Conservation (phyloP, 139 green algal genomes). For the Chlorella sp. region DNA sequence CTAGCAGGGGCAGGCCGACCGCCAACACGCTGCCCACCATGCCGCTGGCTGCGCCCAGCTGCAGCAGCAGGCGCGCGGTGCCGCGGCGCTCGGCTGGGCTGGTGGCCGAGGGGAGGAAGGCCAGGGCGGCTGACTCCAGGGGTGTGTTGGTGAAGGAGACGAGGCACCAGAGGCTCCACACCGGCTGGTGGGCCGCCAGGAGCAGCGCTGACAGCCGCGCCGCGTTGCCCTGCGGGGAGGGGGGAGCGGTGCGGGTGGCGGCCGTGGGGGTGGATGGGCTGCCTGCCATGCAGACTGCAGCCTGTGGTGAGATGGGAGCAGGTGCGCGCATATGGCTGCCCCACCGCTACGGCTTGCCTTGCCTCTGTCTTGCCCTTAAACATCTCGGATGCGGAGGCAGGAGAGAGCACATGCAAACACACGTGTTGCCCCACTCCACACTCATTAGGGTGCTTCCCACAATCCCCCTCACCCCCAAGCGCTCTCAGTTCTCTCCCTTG, state of each 20-base stretch:
- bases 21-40: slow-evolving; percentile 35
- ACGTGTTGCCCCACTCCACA: background rate
- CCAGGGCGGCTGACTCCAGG: slow-evolving; percentile 71
- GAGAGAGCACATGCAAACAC: background rate
- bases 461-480: background rate
- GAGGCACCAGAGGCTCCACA: slow-evolving; percentile 59
- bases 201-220: slow-evolving; percentile 55
- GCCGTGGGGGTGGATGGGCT: background rate
- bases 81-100: background rate
- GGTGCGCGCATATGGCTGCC: background rate
- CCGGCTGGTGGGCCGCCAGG: slow-evolving; percentile 77
- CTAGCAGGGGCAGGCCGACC: slow-evolving; percentile 40
- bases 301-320: background rate
- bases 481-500: background rate
- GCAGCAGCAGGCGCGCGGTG: slow-evolving; percentile 49
- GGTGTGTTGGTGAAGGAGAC: slow-evolving; percentile 64
- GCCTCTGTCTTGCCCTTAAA: background rate
- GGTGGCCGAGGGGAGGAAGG: slow-evolving; percentile 58
- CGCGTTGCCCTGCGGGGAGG: slow-evolving; percentile 47
- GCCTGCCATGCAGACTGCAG: background rate
- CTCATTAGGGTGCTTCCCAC: too few relatives aligned
- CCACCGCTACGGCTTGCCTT: background rate
- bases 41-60: slow-evolving; percentile 40
- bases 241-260: background rate
- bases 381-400: background rate